Percentiles rank a stretch among this genome's conserved stretches.
Evolutionary conservation across 2,329 filamentous ascomycete species (phyloP).

Genomic region (Sclerotiophoma versabilis): DNA sequence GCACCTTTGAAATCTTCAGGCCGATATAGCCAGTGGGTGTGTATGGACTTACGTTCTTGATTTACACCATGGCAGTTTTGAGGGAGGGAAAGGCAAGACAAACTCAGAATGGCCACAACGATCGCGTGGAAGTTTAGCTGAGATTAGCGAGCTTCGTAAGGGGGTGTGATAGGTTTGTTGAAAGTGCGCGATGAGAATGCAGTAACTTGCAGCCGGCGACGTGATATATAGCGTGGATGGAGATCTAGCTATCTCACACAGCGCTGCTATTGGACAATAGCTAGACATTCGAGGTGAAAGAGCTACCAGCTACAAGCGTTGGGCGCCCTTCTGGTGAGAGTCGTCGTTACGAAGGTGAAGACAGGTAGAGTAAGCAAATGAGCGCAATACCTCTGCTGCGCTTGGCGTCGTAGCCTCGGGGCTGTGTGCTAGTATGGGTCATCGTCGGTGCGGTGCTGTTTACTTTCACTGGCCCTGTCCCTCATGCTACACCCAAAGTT

Average conservation of each 20-base stretch:
- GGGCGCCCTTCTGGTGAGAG: background rate
- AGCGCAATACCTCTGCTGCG: too few species aligned
- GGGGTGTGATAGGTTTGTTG: too few species aligned
- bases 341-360: constrained; percentile 16
- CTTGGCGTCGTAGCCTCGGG: too few species aligned
- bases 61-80: background rate
- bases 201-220: background rate
- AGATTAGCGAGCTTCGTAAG: background rate
- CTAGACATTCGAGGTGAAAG: constrained; percentile 22
- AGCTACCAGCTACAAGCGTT: background rate
- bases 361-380: background rate
- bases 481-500: background rate
- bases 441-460: too few species aligned
- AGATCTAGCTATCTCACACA: background rate
- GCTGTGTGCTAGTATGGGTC: too few species aligned
- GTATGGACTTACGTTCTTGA: background rate
- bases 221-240: background rate
- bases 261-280: background rate
- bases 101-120: background rate
- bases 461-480: constrained; percentile 3
- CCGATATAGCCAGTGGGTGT: background rate
- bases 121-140: background rate
- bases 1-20: background rate
- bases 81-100: background rate
- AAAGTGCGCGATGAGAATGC: background rate